Evolutionary conservation across 2,329 filamentous ascomycete genomes (phyloP), one percentile per base, ranked within the genome.

Genomic region (Claviceps spartinae): DNA sequence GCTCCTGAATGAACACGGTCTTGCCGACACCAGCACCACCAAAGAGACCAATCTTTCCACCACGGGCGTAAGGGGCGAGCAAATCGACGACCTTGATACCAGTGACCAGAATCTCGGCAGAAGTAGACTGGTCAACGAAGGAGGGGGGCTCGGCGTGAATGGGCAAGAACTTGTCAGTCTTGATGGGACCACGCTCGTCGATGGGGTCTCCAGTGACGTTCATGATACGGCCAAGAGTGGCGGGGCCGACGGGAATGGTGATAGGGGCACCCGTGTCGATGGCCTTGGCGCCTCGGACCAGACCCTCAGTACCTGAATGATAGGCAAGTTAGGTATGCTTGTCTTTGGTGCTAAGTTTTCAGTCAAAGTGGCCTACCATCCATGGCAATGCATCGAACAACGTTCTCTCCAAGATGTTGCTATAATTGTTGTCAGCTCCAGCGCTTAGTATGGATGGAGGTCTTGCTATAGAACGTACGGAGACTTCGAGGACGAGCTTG

Each of bases 1-100:
- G 79, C 79, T 98, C 93, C 83, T 98, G 93, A 74, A 98, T 98
- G 82, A 97, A 98, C 72, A 98, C 93, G 72, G 93, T 98, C 86
- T 98, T 98, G 76, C 93, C 93, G 81, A 98, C 93, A 94, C 93
- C 93, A 67, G 93, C 93, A 91, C 93, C 93, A 78, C 93, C 93
- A 79, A 98, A 98, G 65, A 98, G 89, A 88, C 93, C 93, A 82
- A 98, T 98, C 86, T 98, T 98, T 84, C 93, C 93, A 88, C 93
- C 93, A 94, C 93, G 93, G 72, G 93, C 93, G 76, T 98, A 98
- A 67, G 93, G 93, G 66, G 93, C 93, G 68, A 98, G 84, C 62
- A 98, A 82, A 74, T 98, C 93, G 77, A 98, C 93, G 73, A 98
- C 93, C 86, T 98, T 98, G 83, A 98, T 98, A 85, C 93, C 93